Evolutionary conservation across 116 monocot species (phyloP).

Genomic region (Iris pallida): DNA sequence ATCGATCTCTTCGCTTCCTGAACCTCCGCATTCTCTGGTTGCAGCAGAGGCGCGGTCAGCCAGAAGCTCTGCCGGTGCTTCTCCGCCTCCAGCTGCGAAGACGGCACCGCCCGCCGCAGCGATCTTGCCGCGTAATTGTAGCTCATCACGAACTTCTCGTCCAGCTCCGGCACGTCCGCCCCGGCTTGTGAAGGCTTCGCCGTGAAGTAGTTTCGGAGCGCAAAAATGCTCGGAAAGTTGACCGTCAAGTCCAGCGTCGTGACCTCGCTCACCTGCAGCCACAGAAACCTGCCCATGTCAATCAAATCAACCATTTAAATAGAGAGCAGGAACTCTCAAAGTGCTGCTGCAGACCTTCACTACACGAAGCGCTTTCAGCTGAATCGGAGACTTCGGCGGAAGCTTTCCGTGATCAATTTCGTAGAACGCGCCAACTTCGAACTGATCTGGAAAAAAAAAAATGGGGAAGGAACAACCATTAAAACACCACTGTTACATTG

Average conservation of each 20-base stretch:
- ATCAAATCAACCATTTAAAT: not conserved
- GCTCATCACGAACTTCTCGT: slow-evolving; percentile 90
- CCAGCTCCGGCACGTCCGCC: slow-evolving; percentile 48
- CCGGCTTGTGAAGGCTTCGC: not conserved
- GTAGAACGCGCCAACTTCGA: slow-evolving; percentile 58
- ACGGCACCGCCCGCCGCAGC: slow-evolving; percentile 31
- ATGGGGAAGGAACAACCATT: not conserved
- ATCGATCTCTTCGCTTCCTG: not conserved
- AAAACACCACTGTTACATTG: not conserved
- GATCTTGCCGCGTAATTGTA: slow-evolving; percentile 54
- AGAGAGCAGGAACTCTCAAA: too few species aligned
- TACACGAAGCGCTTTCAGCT: slow-evolving; percentile 66
- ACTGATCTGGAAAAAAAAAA: slow-evolving; percentile 15
- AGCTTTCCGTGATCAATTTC: slow-evolving; percentile 76
- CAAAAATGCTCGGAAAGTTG: slow-evolving; percentile 62
- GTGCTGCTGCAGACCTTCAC: slow-evolving; percentile 37
- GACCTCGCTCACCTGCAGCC: slow-evolving; percentile 47
- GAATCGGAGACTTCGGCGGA: slow-evolving; percentile 71
- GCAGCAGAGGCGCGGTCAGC: slow-evolving; percentile 29
- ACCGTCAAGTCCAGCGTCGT: slow-evolving; percentile 58
- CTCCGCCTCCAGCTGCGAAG: slow-evolving; percentile 23
- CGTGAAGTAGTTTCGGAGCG: slow-evolving; percentile 57
- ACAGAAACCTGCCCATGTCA: not conserved
- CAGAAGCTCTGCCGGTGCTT: slow-evolving; percentile 58
- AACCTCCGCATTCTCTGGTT: not conserved